A percentile compares a stretch with the other conserved stretches of the same genome.
Evolutionary conservation across 108 stramenopile genomes (phyloP).

Genomic region (Mayamaea pseudoterrestris): DNA sequence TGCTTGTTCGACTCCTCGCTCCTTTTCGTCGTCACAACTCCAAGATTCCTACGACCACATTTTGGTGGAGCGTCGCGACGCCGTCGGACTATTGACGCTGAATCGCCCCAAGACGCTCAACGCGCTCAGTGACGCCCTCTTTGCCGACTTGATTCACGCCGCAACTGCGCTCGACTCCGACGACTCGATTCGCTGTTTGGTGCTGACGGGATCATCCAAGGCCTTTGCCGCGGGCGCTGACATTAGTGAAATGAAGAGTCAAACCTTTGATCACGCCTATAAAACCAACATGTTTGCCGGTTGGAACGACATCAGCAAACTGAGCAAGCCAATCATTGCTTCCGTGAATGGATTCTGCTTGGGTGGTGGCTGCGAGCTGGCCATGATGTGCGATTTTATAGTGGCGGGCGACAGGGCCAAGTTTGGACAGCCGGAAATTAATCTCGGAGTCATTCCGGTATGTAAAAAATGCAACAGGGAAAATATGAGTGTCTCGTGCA

Average conservation of each 20-base stretch:
- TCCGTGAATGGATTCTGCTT: constrained; percentile 96
- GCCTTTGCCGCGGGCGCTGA: constrained; percentile 97
- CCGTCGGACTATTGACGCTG: constrained; percentile 83
- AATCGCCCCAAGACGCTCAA: constrained; percentile 96
- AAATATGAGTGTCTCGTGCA: too few species aligned
- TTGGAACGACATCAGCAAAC: constrained; percentile 76
- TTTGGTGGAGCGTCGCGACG: too few species aligned
- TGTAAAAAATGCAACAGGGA: too few species aligned
- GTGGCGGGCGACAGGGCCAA: constrained; percentile 86
- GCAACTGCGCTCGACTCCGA: constrained; percentile 61
- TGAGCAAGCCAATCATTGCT: constrained; percentile 84
- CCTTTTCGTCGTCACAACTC: too few species aligned
- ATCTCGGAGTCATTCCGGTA: constrained; percentile 93
- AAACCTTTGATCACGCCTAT: constrained; percentile 70
- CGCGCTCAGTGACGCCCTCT: constrained; percentile 87
- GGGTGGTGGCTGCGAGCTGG: constrained; percentile 97
- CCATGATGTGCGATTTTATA: constrained; percentile 99
- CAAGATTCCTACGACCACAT: too few species aligned
- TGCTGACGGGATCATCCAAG: constrained; percentile 88
- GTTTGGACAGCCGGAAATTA: constrained; percentile 98
- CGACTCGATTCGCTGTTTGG: constrained; percentile 74
- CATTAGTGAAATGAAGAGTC: constrained; percentile 87
- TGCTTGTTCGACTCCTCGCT: too few species aligned
- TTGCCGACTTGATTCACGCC: constrained; percentile 80
- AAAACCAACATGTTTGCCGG: constrained; percentile 85